Conservation (phyloP, 2,329 filamentous ascomycete genomes). For the Fusarium protoensiforme region DNA sequence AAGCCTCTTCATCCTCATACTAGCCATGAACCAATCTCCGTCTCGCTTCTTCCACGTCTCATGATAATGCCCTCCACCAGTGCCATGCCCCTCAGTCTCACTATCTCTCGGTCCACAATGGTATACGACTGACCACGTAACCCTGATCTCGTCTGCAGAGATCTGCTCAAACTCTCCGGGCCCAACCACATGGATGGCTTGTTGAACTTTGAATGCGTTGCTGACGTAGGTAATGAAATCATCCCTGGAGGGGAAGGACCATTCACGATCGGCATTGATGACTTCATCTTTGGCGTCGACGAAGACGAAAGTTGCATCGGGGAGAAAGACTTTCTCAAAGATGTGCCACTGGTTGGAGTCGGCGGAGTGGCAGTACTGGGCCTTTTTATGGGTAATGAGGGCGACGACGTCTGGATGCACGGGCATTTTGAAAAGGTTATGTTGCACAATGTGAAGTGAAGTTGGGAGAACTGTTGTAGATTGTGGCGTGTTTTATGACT, state of each 20-base stretch:
- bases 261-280: neutral
- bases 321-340: slow-evolving; percentile 17
- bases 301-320: slow-evolving; percentile 7
- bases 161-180: slow-evolving; percentile 21
- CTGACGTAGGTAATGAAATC: slow-evolving; percentile 9
- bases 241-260: neutral
- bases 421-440: neutral
- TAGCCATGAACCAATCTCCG: slow-evolving; percentile 24
- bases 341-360: slow-evolving; percentile 23
- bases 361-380: slow-evolving; percentile 20
- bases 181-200: slow-evolving; percentile 14
- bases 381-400: slow-evolving; percentile 28
- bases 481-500: neutral
- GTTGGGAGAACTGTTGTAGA: neutral
- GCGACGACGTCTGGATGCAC: neutral
- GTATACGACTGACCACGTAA: slow-evolving; percentile 14
- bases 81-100: slow-evolving; percentile 6
- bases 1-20: slow-evolving; percentile 21
- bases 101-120: neutral
- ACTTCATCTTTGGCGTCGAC: neutral
- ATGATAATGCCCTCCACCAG: slow-evolving; percentile 20
- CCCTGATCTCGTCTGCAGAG: neutral
- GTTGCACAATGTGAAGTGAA: neutral
- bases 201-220: slow-evolving; percentile 10
- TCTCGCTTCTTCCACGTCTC: slow-evolving; percentile 25